Conservation (phyloP, 495 filamentous ascomycete genomes). For the Parathielavia hyrcaniae region DNA sequence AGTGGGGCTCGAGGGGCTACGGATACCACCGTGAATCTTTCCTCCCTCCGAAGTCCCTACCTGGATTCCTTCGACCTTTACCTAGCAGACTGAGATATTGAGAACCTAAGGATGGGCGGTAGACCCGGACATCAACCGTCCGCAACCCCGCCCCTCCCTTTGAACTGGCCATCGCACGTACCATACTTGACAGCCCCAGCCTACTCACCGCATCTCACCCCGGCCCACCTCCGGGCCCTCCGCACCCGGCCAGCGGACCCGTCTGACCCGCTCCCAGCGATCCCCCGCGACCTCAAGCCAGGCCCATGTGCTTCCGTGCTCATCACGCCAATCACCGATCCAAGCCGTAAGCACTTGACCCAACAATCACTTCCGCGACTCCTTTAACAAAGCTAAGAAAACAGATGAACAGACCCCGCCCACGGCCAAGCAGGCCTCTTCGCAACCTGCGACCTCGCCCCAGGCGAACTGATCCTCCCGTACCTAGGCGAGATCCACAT, state of each 20-base stretch:
- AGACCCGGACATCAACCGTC: conserved; percentile 8
- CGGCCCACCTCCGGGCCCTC: conserved; percentile 34
- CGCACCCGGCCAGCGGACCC: conserved; percentile 28
- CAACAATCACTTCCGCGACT: neutral
- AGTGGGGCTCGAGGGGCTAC: too few relatives aligned
- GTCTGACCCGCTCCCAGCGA: conserved; percentile 22
- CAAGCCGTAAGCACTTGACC: conserved; percentile 19
- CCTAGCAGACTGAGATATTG: too few relatives aligned
- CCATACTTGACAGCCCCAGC: conserved; percentile 48
- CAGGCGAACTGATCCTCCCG: conserved; percentile 54
- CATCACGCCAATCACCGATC: conserved; percentile 49
- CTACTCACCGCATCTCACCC: conserved; percentile 44
- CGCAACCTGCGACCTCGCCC: conserved; percentile 49
- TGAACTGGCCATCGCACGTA: conserved; percentile 53
- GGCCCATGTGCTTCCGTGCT: conserved; percentile 45
- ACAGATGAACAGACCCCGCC: conserved; percentile 47
- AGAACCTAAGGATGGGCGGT: neutral
- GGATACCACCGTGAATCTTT: too few relatives aligned
- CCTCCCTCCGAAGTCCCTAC: too few relatives aligned
- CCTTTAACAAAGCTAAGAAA: neutral
- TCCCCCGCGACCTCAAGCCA: conserved; percentile 33
- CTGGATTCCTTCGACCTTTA: too few relatives aligned
- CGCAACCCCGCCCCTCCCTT: conserved; percentile 28
- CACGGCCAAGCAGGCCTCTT: conserved; percentile 60
- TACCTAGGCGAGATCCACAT: conserved; percentile 60